Evolutionary conservation across 345 rosid species (phyloP), one percentile per base, ranked within the genome.

Genomic region (Hypericum androsaemum): DNA sequence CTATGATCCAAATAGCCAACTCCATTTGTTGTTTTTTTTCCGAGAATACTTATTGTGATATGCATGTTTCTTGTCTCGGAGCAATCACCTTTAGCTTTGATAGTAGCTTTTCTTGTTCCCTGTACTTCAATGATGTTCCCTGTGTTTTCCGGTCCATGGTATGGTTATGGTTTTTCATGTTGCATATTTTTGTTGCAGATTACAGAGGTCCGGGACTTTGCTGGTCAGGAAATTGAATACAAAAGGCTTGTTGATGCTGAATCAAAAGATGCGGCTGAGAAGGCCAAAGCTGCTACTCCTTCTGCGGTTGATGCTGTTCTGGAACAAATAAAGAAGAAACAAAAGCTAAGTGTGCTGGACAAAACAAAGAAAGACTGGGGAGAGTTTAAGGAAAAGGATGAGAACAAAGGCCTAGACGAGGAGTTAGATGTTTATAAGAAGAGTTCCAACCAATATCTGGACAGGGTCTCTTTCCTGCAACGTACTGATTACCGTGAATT

Each of bases 281-380:
- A 63, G 76, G 70, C 75, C 28, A 75, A 76, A 52, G 68, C 70
- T 6, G 5, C 78, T 40, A 63, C 76, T 12, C 52, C 92, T 32
- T 83, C 90, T 43, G 95, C 86, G 0, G 94, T 89, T 37, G 95
- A 89, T 74, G 89, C 80, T 5, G 75, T 90, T 51, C 92, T 90
- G 7, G 89, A 87, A 76, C 94, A 87, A 72, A 82, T 90, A 9
- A 87, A 72, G 76, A 88, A 89, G 79, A 87, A 90, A 55, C 86
- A 76, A 52, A 90, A 90, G 68, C 92, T 88, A 22, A 89, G 97
- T 10, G 97, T 86, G 47, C 74, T 89, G 12, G 96, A 88, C 74
- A 88, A 90, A 77, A 80, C 96, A 0, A 90, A 84, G 66, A 83
- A 77, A 74, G 96, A 84, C 62, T 90, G 94, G 98, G 96, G 96